Evolutionary conservation across 1,284 basidiomycete genomes (phyloP).

Genomic region (Sphagnurus paluster): DNA sequence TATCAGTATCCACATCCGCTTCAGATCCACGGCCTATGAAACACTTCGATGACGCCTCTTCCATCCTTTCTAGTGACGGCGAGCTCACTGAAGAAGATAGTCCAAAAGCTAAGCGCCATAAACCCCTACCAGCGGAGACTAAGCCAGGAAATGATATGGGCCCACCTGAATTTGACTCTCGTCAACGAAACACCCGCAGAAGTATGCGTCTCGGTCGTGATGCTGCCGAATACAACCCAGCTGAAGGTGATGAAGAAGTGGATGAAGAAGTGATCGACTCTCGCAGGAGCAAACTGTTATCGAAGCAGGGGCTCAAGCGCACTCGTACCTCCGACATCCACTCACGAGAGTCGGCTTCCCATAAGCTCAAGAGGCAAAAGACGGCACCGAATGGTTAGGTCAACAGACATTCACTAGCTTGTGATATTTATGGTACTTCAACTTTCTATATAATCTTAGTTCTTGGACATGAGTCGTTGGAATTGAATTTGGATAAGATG

Average conservation of each 20-base stretch:
- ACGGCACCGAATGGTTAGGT: slow-evolving; percentile 8
- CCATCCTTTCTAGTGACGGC: slow-evolving; percentile 20
- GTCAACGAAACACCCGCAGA: slow-evolving; percentile 5
- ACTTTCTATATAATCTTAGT: no score
- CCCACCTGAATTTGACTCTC: slow-evolving; percentile 19
- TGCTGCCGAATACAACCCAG: slow-evolving; percentile 42
- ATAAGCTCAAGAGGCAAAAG: slow-evolving; percentile 30
- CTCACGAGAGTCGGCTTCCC: slow-evolving; percentile 21
- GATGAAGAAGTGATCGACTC: slow-evolving; percentile 23
- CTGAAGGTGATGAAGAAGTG: slow-evolving; percentile 20
- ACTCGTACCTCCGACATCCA: slow-evolving; percentile 25
- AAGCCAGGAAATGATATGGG: slow-evolving; percentile 15
- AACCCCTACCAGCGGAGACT: slow-evolving; percentile 18
- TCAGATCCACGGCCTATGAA: slow-evolving; percentile 21
- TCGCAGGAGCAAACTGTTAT: not conserved
- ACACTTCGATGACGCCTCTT: slow-evolving; percentile 16
- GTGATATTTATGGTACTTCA: not conserved
- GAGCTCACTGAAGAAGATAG: slow-evolving; percentile 26
- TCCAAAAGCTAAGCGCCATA: slow-evolving; percentile 21
- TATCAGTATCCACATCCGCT: slow-evolving; percentile 27
- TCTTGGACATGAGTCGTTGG: not conserved
- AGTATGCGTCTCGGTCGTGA: slow-evolving; percentile 34
- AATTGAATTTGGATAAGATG: not conserved
- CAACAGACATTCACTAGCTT: no score
- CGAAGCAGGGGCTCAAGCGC: slow-evolving; percentile 13